Evolutionary conservation across 148 eudicot species (phyloP), one percentile per base, ranked within the genome.

Genomic region (Vaccinium darrowii): DNA sequence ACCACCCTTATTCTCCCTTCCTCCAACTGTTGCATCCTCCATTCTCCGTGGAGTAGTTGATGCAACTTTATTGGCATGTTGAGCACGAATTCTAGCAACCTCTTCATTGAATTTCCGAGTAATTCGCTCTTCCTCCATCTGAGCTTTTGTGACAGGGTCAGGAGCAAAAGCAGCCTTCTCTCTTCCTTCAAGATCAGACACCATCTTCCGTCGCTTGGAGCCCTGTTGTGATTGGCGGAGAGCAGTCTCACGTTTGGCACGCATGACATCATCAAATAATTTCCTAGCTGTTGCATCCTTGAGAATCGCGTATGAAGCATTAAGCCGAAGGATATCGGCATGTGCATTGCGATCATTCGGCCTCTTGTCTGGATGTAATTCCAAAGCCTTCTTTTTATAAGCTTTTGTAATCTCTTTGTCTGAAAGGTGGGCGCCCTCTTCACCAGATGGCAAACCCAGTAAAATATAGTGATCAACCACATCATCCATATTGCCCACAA

Each of bases 181-280:
- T 56, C 95, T 90, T 88, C 84, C 82, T 85, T 92, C 95, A 75
- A 93, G 88, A 56, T 93, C 94, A 4, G 94, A 90, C 69, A 91
- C 84, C 95, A 93, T 91, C 53, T 88, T 89, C 57, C 83, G 87
- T 9, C 95, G 87, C 81, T 93, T 92, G 15, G 88, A 84, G 58
- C 89, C 94, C 9, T 82, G 89, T 9, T 93, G 92, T 12, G 86
- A 78, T 51, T 85, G 89, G 4, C 91, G 89, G 3, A 77, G 87
- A 77, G 79, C 72, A 84, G 87, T 91, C 36, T 90, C 91, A 15
- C 89, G 88, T 63, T 91, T 88, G 30, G 88, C 77, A 51, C 87
- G 83, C 50, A 93, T 85, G n/a, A 93, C 76, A 47, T 93, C 91
- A 82, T 93, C 90, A 81, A 91, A 90, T 36, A 87, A 78, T 36